Evolutionary conservation across 129 eudicot genomes (phyloP).

Genomic region (Chrysanthemum seticuspe): DNA sequence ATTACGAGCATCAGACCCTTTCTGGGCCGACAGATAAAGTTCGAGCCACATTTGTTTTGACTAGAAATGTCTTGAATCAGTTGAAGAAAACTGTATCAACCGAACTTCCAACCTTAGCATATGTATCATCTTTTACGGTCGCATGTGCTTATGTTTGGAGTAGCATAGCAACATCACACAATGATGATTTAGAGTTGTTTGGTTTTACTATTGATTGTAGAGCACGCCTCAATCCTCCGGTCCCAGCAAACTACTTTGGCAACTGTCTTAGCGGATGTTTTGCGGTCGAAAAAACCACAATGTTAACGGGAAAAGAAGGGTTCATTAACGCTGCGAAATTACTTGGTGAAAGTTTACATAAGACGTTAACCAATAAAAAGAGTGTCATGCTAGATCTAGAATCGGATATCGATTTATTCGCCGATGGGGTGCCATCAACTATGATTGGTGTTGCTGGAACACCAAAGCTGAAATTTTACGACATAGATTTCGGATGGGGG

Average conservation of each 20-base stretch:
- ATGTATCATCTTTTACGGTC: constrained; percentile 33
- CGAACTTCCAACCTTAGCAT: background rate
- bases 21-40: constrained; percentile 24
- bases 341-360: constrained; percentile 18
- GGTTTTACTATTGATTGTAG: constrained; percentile 4
- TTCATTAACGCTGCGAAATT: background rate
- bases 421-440: constrained; percentile 5
- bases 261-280: constrained; percentile 17
- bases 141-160: constrained; percentile 38
- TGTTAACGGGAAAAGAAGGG: background rate
- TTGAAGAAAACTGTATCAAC: background rate
- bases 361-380: background rate
- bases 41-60: constrained; percentile 30
- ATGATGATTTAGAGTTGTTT: background rate
- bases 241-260: constrained; percentile 20
- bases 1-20: constrained; percentile 9
- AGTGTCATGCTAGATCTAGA: background rate
- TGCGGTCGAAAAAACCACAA: background rate
- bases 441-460: constrained; percentile 17
- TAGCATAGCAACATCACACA: constrained; percentile 23
- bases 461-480: constrained; percentile 9
- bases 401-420: background rate
- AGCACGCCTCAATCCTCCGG: constrained; percentile 16
- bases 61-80: background rate
- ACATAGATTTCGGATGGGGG: constrained; percentile 30